A percentile compares a stretch with the other conserved stretches of the same genome.
phyloP scores from a whole-genome alignment of 495 filamentous ascomycete genomes.

The Xylaria cubensis region DNA sequence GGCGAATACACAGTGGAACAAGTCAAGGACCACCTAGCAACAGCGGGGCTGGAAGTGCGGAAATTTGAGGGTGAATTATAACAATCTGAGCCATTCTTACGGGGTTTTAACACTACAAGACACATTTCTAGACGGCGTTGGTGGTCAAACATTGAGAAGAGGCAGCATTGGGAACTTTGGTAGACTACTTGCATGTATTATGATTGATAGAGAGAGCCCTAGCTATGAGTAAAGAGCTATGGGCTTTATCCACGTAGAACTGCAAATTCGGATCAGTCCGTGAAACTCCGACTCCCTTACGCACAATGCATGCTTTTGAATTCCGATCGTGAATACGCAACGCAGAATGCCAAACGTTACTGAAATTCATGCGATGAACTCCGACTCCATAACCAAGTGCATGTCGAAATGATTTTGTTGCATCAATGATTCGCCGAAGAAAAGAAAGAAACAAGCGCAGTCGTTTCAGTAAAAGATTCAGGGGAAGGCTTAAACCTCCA shows the following conservation, averaged over 20 bases:
- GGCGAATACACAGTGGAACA: constrained; percentile 93
- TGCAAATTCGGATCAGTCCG: constrained; percentile 20
- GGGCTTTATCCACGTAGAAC: constrained; percentile 8
- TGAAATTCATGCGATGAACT: background rate
- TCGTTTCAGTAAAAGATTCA: constrained; percentile 20
- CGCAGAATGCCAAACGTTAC: constrained; percentile 9
- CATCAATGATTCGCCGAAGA: background rate
- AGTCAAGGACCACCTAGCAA: constrained; percentile 84
- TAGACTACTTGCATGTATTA: constrained; percentile 24
- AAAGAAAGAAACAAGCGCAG: constrained; percentile 23
- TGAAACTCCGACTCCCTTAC: constrained; percentile 9
- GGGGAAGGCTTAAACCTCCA: constrained; percentile 68
- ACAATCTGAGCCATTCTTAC: background rate
- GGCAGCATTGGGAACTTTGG: constrained; percentile 7
- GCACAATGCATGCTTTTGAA: constrained; percentile 14
- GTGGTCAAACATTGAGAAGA: background rate
- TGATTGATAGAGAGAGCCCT: constrained; percentile 19
- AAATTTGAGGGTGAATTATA: constrained; percentile 66
- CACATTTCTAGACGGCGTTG: constrained; percentile 23
- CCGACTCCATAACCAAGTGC: constrained; percentile 19
- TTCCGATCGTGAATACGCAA: constrained; percentile 5
- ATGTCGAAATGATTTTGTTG: constrained; percentile 7
- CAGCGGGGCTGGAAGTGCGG: constrained; percentile 75
- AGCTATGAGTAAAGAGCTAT: constrained; percentile 10
- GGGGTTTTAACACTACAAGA: background rate